A percentile compares a stretch with the other conserved stretches of the same genome.
phyloP scores from a whole-genome alignment of 2,329 filamentous ascomycete species.

The Fusarium azukiicola region DNA sequence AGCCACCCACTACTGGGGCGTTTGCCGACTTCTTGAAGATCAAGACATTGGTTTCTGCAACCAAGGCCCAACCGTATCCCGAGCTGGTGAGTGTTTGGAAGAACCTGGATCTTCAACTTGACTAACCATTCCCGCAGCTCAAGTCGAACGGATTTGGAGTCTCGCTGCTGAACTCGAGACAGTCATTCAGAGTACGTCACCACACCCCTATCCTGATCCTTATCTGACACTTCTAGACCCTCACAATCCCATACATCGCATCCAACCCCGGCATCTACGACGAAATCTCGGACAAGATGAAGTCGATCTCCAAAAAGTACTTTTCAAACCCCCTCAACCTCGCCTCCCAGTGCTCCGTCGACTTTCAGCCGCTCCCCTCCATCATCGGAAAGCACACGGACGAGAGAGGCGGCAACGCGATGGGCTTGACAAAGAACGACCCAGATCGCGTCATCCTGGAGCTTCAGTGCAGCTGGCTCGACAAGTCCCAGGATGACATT shows the following conservation, averaged over 20 bases:
- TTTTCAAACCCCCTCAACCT: constrained; percentile 25
- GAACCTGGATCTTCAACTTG: accelerated
- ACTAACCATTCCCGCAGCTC: accelerated
- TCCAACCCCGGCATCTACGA: constrained; percentile 9
- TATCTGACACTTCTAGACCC: constrained; percentile 17
- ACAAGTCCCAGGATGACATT: constrained; percentile 4
- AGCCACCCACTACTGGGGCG: constrained; percentile 28
- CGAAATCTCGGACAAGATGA: constrained; percentile 28
- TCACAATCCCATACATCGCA: constrained; percentile 28
- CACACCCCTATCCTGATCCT: accelerated
- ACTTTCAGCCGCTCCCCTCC: constrained; percentile 32
- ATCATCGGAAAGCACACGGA: constrained; percentile 30
- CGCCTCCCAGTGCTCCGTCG: constrained; percentile 37
- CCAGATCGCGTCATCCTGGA: constrained; percentile 25
- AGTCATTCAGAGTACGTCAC: constrained; percentile 33
- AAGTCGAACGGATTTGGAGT: constrained; percentile 31
- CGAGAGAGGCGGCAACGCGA: constrained; percentile 30
- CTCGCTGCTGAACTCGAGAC: constrained; percentile 32
- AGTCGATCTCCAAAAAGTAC: constrained; percentile 16
- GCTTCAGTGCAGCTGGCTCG: constrained; percentile 37
- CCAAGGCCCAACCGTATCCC: constrained; percentile 23
- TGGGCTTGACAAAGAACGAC: constrained; percentile 16
- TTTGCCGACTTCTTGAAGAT: constrained; percentile 41
- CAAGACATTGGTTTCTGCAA: neutral
- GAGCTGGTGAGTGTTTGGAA: constrained; percentile 14